Conservation (phyloP, 495 filamentous ascomycete species). For the Xylaria nigripes region DNA sequence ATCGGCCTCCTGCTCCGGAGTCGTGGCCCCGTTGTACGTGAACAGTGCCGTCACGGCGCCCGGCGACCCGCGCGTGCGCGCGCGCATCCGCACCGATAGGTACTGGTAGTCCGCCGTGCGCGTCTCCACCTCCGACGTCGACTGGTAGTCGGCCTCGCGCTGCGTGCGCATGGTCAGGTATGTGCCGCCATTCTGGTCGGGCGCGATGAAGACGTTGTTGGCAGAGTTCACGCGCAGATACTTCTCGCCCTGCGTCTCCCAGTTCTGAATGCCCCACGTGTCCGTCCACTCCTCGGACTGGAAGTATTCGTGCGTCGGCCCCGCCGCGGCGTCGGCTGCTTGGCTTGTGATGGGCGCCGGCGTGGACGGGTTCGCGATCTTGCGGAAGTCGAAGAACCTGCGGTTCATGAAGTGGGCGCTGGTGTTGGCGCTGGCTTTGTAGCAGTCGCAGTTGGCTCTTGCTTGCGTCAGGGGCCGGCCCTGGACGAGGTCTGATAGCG, state of each 20-base stretch:
- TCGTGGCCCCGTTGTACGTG: conserved; percentile 42
- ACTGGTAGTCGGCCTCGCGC: conserved; percentile 31
- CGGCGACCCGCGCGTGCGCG: conserved; percentile 39
- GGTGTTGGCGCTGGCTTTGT: conserved; percentile 34
- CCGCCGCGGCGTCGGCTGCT: conserved; percentile 22
- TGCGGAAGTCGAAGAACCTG: conserved; percentile 62
- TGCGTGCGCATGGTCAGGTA: conserved; percentile 45
- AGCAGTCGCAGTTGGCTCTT: conserved; percentile 37
- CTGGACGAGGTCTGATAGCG: neutral
- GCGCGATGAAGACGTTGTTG: conserved; percentile 56
- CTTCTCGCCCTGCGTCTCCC: conserved; percentile 38
- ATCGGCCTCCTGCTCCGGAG: conserved; percentile 54
- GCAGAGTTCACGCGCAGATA: conserved; percentile 53
- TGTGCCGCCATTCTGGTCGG: conserved; percentile 30
- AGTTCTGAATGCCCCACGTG: conserved; percentile 53
- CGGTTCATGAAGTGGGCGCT: conserved; percentile 51
- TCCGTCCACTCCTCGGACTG: conserved; percentile 30
- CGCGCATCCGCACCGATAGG: conserved; percentile 54
- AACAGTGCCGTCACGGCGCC: conserved; percentile 65
- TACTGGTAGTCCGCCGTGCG: conserved; percentile 43
- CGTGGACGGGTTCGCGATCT: conserved; percentile 31
- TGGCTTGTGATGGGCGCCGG: conserved; percentile 28
- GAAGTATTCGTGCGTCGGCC: conserved; percentile 35
- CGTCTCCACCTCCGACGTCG: conserved; percentile 55
- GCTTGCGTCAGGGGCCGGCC: neutral